These are phyloP conservation scores for Botryosphaeria agaves DNA, from an alignment of 2,329 filamentous ascomycete genomes.

Conservation along the genomic window DNA sequence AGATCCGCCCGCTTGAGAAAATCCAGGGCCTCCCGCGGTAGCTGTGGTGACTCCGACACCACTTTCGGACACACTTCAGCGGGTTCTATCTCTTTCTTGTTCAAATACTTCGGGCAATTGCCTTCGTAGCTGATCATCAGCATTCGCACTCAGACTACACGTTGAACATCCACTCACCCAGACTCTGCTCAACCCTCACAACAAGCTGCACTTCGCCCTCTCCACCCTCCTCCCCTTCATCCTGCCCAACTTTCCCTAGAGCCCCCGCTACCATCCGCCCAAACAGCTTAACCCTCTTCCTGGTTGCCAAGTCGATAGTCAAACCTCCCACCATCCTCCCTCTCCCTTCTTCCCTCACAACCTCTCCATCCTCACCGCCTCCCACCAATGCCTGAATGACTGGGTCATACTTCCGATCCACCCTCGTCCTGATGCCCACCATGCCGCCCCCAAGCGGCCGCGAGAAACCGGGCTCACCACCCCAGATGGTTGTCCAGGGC, in stretches of 20 bases:
- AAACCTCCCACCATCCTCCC: slow-evolving; percentile 43
- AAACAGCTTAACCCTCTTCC: slow-evolving; percentile 57
- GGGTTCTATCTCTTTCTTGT: slow-evolving; percentile 47
- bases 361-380: slow-evolving; percentile 24
- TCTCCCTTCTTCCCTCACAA: slow-evolving; percentile 19
- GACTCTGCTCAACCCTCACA: slow-evolving; percentile 49
- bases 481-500: slow-evolving; percentile 66
- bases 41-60: slow-evolving; percentile 25
- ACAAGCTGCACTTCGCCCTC: slow-evolving; percentile 37
- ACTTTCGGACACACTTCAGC: slow-evolving; percentile 36
- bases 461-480: slow-evolving; percentile 54
- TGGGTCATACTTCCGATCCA: slow-evolving; percentile 49
- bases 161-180: slow-evolving; percentile 26
- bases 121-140: slow-evolving; percentile 21
- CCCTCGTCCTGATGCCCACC: slow-evolving; percentile 43
- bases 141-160: not conserved
- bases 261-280: slow-evolving; percentile 52
- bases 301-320: slow-evolving; percentile 44
- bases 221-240: slow-evolving; percentile 7
- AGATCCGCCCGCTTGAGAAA: slow-evolving; percentile 50
- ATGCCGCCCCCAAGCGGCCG: slow-evolving; percentile 42
- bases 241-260: slow-evolving; percentile 19
- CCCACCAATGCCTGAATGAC: slow-evolving; percentile 47
- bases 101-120: slow-evolving; percentile 80
- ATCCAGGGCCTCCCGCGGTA: slow-evolving; percentile 37